Evolutionary conservation across 305 asterid species (phyloP), one percentile per base, ranked within the genome.

Genomic region (Plantago lanceolata): DNA sequence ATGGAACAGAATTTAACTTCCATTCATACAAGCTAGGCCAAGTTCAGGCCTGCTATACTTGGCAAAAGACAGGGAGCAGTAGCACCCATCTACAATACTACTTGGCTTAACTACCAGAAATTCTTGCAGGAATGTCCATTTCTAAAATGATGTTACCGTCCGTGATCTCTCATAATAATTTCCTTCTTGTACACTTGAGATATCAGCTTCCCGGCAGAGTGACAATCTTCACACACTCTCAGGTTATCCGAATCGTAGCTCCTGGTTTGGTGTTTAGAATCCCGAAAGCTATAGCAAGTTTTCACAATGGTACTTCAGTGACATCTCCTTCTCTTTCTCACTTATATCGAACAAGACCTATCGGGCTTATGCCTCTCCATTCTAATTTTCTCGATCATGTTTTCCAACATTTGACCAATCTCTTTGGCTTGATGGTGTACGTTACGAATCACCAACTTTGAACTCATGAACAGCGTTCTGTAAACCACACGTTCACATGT

Each of bases 171-270:
- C 28, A 81, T 67, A 4, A 81, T 69, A 26, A 81, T 81, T 35
- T 71, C 75, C 52, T 80, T 65, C 15, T 48, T 59, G 24, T 66
- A 78, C 11, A 73, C 66, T 35, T 35, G 69, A 63, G 82, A 81
- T 24, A 76, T 71, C 64, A 78, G 33, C 79, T 81, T 81, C 14
- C 51, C 61, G 0, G 76, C 84, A 3, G 63, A 44, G 65, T 81
- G 86, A 43, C 86, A 81, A 57, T 81, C 86, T 59, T 66, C 74
- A 29, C 83, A 81, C 48, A 76, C 71, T 74, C 86, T 71, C 28
- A 75, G 63, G 58, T 78, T 78, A 81, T 63, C 0, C 73, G 76
- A 19, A 78, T 71, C 15, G 73, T 63, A 14, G 66, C 61, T 33
- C 81, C 83, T 0, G 69, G 65, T 64, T 69, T 21, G 0, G 76